Evolutionary conservation across 2,329 filamentous ascomycete species (phyloP), one percentile per base, ranked within the genome.

Genomic region (Aspergillus sp.): DNA sequence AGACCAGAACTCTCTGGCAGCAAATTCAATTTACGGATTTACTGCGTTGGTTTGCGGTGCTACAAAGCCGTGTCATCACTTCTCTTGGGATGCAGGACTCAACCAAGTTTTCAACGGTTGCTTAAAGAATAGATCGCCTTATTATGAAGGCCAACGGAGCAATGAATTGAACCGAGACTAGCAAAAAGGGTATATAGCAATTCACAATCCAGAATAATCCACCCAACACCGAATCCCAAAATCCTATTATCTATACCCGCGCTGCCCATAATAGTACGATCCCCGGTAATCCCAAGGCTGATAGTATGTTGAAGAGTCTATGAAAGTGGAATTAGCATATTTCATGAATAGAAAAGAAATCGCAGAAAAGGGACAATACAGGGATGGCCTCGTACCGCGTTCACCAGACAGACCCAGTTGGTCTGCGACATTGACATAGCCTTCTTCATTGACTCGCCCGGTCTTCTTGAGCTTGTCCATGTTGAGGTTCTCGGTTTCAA

Each of bases 371-470:
- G 43, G 13, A 9, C 46, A 49, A 45, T 52, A 60, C 52, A 57
- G 47, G 49, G 49, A 53, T 38, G 53, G 49, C 54, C 48, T 52
- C 66, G 51, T 69, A 71, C 68, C 68, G 23, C 69, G 64, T 50
- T 57, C 46, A 27, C 61, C 56, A 17, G 66, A 67, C 41, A 75
- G 52, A 22, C 71, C 72, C 53, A 74, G 60, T 37, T 70, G 63
- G 2, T 54, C 52, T 3, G 64, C 72, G 10, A 76, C 67, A 52
- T 76, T 76, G 45, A 74, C 45, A 52, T 75, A 75, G 20, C 71
- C 72, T 19, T 72, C 71, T 7, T 54, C 52, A 42, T 58, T 63
- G 23, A 61, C n/a, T 25, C 46, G 48, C 5, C 62, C 67, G 3
- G 49, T 45, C 9, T 55, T 56, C 37, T 62, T 59, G 45, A 74